phyloP scores from a whole-genome alignment of 129 eudicot species.

The Artemisia tridentata region DNA sequence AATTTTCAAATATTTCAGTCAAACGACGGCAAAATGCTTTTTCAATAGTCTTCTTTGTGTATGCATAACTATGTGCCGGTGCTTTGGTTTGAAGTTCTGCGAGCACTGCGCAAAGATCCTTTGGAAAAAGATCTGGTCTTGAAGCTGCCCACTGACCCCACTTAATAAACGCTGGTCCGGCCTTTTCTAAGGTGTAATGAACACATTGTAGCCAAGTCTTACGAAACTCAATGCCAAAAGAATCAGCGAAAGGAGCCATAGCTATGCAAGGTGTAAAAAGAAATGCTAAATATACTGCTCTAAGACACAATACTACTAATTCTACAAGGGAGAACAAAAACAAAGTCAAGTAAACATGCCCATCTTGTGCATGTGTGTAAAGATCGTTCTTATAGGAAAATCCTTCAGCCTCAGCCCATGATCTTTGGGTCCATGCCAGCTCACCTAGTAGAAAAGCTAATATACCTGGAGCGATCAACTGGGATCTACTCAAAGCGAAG shows the following conservation, averaged over 20 bases:
- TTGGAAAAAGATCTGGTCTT: slow-evolving; percentile 90
- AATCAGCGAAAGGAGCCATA: slow-evolving; percentile 87
- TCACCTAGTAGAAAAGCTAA: slow-evolving; percentile 69
- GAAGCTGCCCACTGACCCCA: slow-evolving; percentile 99
- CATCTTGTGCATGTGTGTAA: slow-evolving; percentile 73
- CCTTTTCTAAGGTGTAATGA: slow-evolving; percentile 67
- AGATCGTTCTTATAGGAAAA: slow-evolving; percentile 46
- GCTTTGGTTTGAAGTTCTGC: slow-evolving; percentile 74
- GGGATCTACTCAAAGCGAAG: slow-evolving; percentile 77
- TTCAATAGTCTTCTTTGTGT: slow-evolving; percentile 71
- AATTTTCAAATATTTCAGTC: slow-evolving; percentile 77
- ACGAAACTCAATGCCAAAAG: slow-evolving; percentile 69
- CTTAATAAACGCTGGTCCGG: slow-evolving; percentile 95
- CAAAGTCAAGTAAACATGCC: slow-evolving; percentile 58
- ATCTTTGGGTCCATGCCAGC: slow-evolving; percentile 46
- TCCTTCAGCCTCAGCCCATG: slow-evolving; percentile 57
- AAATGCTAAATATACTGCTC: slow-evolving; percentile 73
- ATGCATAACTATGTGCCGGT: slow-evolving; percentile 78
- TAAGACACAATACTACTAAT: slow-evolving; percentile 50
- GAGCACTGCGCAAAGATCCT: slow-evolving; percentile 69
- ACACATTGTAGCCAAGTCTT: slow-evolving; percentile 68
- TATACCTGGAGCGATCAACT: slow-evolving; percentile 71
- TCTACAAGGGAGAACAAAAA: slow-evolving; percentile 58
- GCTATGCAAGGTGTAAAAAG: slow-evolving; percentile 78
- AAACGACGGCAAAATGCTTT: slow-evolving; percentile 80